phyloP scores from a whole-genome alignment of 202 grass and related monocot species.

The Bolboschoenoplectus hybrid region DNA sequence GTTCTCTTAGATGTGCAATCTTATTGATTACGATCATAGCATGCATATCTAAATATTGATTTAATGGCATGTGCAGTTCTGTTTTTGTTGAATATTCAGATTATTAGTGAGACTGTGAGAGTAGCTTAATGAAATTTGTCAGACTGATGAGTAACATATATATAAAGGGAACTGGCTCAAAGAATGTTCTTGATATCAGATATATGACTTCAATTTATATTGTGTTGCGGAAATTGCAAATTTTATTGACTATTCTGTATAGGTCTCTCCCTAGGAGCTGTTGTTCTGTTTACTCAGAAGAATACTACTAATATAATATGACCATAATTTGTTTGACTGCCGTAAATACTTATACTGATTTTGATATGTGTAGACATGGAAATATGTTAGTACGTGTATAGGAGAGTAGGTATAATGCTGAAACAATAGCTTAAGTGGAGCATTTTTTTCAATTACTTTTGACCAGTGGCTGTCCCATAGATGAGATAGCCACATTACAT shows the following conservation, averaged over 20 bases:
- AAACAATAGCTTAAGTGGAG: background rate
- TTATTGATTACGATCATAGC: background rate
- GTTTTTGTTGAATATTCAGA: background rate
- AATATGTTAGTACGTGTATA: background rate
- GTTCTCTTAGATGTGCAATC: background rate
- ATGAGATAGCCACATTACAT: conserved; percentile 4
- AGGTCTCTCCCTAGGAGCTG: background rate
- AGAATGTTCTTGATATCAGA: background rate
- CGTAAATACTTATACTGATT: background rate
- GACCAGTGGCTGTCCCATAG: background rate
- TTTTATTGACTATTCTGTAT: background rate
- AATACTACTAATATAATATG: background rate
- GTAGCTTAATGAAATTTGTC: background rate
- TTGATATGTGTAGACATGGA: conserved; percentile 4
- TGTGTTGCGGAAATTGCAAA: background rate
- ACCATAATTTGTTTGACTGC: conserved; percentile 24
- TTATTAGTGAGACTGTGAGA: background rate
- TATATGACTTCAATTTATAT: background rate
- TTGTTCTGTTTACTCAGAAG: background rate
- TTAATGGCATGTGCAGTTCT: background rate
- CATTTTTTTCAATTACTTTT: background rate
- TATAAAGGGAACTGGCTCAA: background rate
- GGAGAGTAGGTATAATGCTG: background rate
- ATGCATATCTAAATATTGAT: background rate
- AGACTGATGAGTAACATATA: background rate